Evolutionary conservation across 2,329 filamentous ascomycete genomes (phyloP), one percentile per base, ranked within the genome.

Genomic region (Dothideomycetes sp.): DNA sequence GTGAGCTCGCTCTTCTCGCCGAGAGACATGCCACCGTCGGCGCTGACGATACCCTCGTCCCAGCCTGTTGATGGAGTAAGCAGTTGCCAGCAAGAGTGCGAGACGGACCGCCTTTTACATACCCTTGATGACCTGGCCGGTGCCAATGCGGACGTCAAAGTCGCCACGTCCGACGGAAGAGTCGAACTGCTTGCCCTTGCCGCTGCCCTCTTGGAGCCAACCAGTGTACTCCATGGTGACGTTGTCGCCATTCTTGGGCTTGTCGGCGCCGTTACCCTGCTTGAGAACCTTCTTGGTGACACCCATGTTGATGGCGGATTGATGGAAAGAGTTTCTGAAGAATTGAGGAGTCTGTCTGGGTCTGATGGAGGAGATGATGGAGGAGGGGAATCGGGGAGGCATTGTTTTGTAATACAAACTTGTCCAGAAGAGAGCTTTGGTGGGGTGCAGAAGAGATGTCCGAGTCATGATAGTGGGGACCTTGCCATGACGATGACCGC

Each of bases 201-300:
- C 70, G 49, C 57, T 64, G 16, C 68, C 56, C 56, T 93, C 80
- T 65, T 82, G 83, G 49, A 96, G 73, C 66, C 71, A 94, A 54
- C 91, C 91, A 29, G 82, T 91, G 73, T 96, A 96, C 66, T 91
- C 78, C 58, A 96, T 94, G 57, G 74, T 76, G 56, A 96, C 84
- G 18, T 66, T 76, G 61, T 95, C 78, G 50, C 84, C 82, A 12
- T 58, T 54, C 50, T 64, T 58, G 44, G 89, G 84, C 49, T 64
- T 68, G 54, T 77, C 60, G 43, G 71, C 70, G 44, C 68, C 68
- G 55, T 73, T 71, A 56, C 89, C 88, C 48, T 73, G 63, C 24
- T 64, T 57, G 53, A 80, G 61, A 48, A 74, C 63, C 35, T 70
- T 73, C 71, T 86, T 93, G 45, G 69, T 73, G 56, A 94, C 84